Conservation (phyloP, 176 grass and related monocot species). For the Ensete glaucum region DNA sequence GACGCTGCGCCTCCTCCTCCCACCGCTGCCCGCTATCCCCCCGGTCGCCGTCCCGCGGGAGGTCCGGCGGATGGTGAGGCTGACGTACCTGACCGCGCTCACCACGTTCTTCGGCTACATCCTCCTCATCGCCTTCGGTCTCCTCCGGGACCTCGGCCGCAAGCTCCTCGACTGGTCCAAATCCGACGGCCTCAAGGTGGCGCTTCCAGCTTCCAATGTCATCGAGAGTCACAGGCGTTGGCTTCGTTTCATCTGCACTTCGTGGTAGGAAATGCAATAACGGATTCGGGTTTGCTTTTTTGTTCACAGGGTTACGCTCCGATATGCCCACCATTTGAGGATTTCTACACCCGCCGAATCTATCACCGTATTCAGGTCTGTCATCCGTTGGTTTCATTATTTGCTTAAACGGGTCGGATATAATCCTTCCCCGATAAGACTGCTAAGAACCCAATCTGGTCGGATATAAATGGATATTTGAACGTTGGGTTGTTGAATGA, state of each 20-base stretch:
- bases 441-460: neutral
- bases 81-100: neutral
- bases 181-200: neutral
- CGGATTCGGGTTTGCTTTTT: neutral
- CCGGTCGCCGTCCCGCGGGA: neutral
- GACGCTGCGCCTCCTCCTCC: neutral
- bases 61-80: neutral
- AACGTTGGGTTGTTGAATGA: too few species aligned
- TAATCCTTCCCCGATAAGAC: neutral
- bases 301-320: neutral
- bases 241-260: neutral
- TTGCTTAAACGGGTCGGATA: neutral
- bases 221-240: too few species aligned
- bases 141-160: neutral
- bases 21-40: neutral
- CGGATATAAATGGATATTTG: too few species aligned
- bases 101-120: constrained; percentile 3
- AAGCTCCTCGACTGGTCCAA: neutral
- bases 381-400: neutral
- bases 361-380: constrained; percentile 4
- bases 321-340: constrained; percentile 1
- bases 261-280: neutral
- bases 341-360: constrained; percentile 7
- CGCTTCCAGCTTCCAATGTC: too few species aligned
- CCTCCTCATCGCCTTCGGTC: neutral